These are phyloP conservation scores for Hypoxylon sp. DNA, from an alignment of 2,329 filamentous ascomycete genomes.

Conservation along the genomic window DNA sequence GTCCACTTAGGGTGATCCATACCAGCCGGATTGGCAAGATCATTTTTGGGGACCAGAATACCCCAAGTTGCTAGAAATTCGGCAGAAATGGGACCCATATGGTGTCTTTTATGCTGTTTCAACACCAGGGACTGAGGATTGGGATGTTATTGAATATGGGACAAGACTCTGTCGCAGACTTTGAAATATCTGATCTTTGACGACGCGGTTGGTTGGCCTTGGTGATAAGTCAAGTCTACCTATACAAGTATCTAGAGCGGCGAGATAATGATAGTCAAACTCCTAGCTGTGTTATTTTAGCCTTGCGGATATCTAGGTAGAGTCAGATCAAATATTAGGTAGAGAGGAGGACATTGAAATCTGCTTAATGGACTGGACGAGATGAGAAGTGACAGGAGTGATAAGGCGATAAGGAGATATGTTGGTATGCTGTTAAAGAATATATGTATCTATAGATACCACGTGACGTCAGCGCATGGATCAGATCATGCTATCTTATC, in stretches of 20 bases:
- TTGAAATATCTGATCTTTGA: not conserved
- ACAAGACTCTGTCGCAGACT: slow-evolving; percentile 48
- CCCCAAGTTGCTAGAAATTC: slow-evolving; percentile 45
- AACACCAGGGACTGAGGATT: slow-evolving; percentile 51
- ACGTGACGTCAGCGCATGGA: slow-evolving; percentile 40
- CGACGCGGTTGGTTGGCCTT: not conserved
- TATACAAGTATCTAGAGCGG: not conserved
- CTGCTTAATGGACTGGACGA: not conserved
- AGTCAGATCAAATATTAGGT: not conserved
- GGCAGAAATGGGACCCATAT: slow-evolving; percentile 53
- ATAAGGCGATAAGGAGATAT: too few relatives aligned
- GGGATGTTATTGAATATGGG: slow-evolving; percentile 52
- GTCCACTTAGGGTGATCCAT: slow-evolving; percentile 52
- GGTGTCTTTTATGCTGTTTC: slow-evolving; percentile 51
- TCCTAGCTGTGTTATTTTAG: not conserved
- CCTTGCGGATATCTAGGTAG: not conserved
- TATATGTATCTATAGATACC: slow-evolving; percentile 22
- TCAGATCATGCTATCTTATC: slow-evolving; percentile 11
- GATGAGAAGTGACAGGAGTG: not conserved
- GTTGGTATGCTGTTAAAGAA: slow-evolving; percentile 1
- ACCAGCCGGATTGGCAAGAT: slow-evolving; percentile 52
- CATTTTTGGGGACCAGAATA: slow-evolving; percentile 53
- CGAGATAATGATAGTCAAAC: not conserved
- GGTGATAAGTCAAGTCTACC: not conserved
- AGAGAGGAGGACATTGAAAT: not conserved